Evolutionary conservation across 1,139 yeast genomes (phyloP), one percentile per base, ranked within the genome.

Genomic region (Blastobotrys aristatus): DNA sequence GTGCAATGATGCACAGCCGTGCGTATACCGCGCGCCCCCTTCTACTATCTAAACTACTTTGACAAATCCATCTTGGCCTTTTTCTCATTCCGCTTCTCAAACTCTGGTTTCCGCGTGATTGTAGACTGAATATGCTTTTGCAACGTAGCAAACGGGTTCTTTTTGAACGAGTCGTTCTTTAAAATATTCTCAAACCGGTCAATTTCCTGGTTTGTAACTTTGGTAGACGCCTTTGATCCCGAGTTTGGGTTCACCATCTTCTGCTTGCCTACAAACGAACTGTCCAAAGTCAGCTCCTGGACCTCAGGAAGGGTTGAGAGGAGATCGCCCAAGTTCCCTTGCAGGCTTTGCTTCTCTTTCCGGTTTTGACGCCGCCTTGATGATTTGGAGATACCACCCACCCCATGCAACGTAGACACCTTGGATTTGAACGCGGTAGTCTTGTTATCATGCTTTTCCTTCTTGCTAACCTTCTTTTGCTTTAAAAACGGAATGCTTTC

Each of bases 141-240:
- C 30, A 62, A 51, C 11, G 62, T 48, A 10, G 53, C 61, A 45
- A 62, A 60, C n/a, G 66, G 66, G 16, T 58, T 55, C 40, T 55
- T 44, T 39, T 55, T 51, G 48, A 55, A 62, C 44, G 51, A 44
- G 22, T 52, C 40, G 32, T 57, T 53, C 11, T 50, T 52, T 13
- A 57, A 45, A 11, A 62, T 57, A 40, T 52, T 53, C 40, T 53
- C 54, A 51, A 65, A 65, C 40, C 63, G 51, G 16, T 52, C 53
- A 29, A 58, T 63, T 45, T 65, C 69, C 32, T 55, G 55, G 44
- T 53, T 54, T 18, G 62, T 61, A 1, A 66, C 59, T 40, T 58
- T 59, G 45, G 64, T 65, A 35, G 62, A 63, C 11, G 60, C 55
- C 41, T 59, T 58, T 2, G 62, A 51, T 48, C 59, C 60, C 43